These are phyloP conservation scores for Penicillium sumatraense DNA, from an alignment of 2,329 filamentous ascomycete species.

Conservation along the genomic window DNA sequence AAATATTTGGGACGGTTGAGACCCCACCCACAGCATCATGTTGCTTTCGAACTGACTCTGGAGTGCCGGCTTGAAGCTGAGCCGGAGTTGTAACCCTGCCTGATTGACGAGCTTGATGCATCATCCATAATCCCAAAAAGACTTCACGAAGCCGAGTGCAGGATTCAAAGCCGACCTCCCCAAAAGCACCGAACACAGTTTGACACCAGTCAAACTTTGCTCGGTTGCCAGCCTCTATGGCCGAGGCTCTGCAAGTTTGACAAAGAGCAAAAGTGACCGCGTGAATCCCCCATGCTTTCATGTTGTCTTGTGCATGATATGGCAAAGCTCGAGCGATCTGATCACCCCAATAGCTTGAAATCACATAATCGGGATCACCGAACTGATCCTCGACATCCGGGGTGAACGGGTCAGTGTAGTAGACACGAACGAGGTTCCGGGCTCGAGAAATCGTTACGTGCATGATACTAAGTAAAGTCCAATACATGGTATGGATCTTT, in stretches of 20 bases:
- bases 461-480: slow-evolving; percentile 6
- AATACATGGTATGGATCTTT: slow-evolving; percentile 6
- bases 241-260: background rate
- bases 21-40: background rate
- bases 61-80: background rate
- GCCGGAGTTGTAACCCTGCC: background rate
- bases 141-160: background rate
- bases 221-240: background rate
- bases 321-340: slow-evolving; percentile 4
- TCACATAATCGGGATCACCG: background rate
- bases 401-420: background rate
- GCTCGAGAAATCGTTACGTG: slow-evolving; percentile 5
- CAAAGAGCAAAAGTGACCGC: background rate
- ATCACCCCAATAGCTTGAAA: slow-evolving; percentile 2
- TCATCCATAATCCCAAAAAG: background rate
- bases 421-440: slow-evolving; percentile 1
- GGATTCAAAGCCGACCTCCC: background rate
- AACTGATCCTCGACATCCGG: background rate
- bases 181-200: background rate
- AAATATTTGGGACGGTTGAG: background rate
- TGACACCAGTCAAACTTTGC: slow-evolving; percentile 2
- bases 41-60: background rate
- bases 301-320: background rate
- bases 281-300: slow-evolving; percentile 2
- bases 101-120: background rate